Conservation (phyloP, 441 rosid species). For the Croton setiger region DNA sequence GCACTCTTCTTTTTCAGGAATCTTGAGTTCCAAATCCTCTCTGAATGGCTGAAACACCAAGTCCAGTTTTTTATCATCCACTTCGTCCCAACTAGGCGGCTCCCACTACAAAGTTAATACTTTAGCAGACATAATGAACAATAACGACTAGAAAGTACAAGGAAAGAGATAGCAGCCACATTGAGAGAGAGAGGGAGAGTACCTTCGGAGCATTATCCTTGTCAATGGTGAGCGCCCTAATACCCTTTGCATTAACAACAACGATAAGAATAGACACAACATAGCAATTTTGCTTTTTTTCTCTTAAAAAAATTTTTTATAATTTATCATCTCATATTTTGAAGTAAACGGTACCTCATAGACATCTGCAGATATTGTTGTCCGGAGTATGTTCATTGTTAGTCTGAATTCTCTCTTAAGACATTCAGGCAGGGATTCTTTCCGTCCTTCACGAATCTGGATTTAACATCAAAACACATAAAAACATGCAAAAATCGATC, state of each 20-base stretch:
- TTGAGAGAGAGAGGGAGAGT: conserved; percentile 8
- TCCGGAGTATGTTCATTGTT: conserved; percentile 61
- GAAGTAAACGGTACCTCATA: conserved; percentile 53
- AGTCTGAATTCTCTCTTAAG: conserved; percentile 83
- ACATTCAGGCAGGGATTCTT: conserved; percentile 58
- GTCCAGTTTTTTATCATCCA: conserved; percentile 54
- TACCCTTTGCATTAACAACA: conserved; percentile 49
- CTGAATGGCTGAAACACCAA: conserved; percentile 52
- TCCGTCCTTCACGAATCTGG: conserved; percentile 88
- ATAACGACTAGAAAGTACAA: not conserved
- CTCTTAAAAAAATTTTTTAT: too few species aligned
- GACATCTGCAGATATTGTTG: conserved; percentile 64
- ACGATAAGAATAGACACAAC: not conserved
- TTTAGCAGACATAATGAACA: not conserved
- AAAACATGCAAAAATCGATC: not conserved
- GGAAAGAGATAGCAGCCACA: not conserved
- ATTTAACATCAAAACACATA: not conserved
- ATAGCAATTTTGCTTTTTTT: not conserved
- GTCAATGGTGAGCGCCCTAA: conserved; percentile 82
- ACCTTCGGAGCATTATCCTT: conserved; percentile 95
- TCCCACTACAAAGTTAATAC: conserved; percentile 53
- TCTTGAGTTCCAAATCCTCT: conserved; percentile 61
- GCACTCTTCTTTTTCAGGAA: conserved; percentile 61
- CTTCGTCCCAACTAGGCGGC: conserved; percentile 54
- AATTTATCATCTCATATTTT: not conserved